Percentiles rank a stretch among this genome's conserved stretches.
phyloP scores from a whole-genome alignment of 225 moss, liverwort and hornwort genomes.

The Pleurozium schreberi region DNA sequence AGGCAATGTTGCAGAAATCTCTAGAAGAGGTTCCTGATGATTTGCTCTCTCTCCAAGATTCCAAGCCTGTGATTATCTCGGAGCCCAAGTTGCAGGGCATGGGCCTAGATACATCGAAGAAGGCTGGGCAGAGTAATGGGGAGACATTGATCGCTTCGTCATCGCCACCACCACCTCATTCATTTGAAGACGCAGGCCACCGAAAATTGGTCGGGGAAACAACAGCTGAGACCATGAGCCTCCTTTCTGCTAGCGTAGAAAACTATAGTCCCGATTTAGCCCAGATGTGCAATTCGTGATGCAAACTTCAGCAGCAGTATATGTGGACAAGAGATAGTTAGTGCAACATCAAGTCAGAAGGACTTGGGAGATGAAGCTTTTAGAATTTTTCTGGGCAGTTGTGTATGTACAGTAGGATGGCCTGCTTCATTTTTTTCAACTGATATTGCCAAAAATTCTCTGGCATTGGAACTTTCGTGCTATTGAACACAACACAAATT shows the following conservation, averaged over 20 bases:
- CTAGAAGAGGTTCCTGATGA: not conserved
- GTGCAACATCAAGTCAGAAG: not conserved
- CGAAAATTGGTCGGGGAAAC: conserved; percentile 32
- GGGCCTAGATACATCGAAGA: conserved; percentile 15
- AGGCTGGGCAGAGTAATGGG: not conserved
- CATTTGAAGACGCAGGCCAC: not conserved
- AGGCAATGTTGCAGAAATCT: conserved; percentile 19
- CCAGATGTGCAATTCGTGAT: not conserved
- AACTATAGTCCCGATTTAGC: not conserved
- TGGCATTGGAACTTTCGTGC: not conserved
- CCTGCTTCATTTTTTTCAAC: conserved; percentile 7
- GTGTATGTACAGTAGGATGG: conserved; percentile 6
- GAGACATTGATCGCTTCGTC: not conserved
- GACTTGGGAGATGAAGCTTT: not conserved
- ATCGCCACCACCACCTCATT: not conserved
- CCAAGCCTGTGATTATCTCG: not conserved
- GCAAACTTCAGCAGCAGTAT: not conserved
- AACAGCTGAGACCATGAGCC: conserved; percentile 8
- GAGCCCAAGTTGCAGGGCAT: conserved; percentile 4
- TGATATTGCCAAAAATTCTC: not conserved
- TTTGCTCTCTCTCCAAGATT: not conserved
- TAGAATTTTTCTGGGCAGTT: not conserved
- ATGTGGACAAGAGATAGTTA: not conserved
- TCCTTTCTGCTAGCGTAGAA: conserved; percentile 11
- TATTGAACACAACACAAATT: not conserved